Evolutionary conservation across 1,139 yeast species (phyloP), one percentile per base, ranked within the genome.

Genomic region (Zygoascus meyerae): DNA sequence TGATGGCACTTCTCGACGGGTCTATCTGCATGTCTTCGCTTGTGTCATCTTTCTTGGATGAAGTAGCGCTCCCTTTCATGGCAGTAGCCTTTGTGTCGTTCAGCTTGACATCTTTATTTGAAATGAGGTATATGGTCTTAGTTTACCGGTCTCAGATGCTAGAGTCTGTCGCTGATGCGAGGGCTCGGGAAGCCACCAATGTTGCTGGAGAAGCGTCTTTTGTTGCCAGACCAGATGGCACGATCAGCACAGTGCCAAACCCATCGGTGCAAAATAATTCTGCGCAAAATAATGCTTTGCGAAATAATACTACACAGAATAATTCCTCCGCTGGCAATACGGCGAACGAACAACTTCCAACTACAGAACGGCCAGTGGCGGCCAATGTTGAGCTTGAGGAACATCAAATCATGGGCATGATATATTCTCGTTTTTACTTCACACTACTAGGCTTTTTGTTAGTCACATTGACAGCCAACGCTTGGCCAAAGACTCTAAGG

Each of bases 71-170:
- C 44, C 78, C 89, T 2, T 70, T 83, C 46, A 79, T 84, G 21
- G 78, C 87, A 26, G 75, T 85, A 50, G 81, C 94, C 1, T 81
- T 87, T 48, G 63, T 84, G 9, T 74, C 86, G 1, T 81, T 85
- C 55, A 77, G 84, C 3, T 69, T 86, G 56, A 81, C 90, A 34
- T 78, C 84, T 11, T 72, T 86, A 15, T 86, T 87, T 68, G 95
- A 86, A 57, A 74, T 84, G 68, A 74, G 92, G 49, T 86, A 83
- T 63, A 72, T 86, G 72, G 77, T 82, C 31, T 72, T 78, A 46
- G 83, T 89, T 1, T 77, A 78, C 55, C 73, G 81, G 12, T 77
- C 87, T 0, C 97, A 90, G 62, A 69, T 78, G 10, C 83, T 84
- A 56, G 97, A 90, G 60, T 66, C 81, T 52, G 78, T 77, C 1